Base-by-base conservation (phyloP, 257 asterid species). In the Misopates orontium region DNA sequence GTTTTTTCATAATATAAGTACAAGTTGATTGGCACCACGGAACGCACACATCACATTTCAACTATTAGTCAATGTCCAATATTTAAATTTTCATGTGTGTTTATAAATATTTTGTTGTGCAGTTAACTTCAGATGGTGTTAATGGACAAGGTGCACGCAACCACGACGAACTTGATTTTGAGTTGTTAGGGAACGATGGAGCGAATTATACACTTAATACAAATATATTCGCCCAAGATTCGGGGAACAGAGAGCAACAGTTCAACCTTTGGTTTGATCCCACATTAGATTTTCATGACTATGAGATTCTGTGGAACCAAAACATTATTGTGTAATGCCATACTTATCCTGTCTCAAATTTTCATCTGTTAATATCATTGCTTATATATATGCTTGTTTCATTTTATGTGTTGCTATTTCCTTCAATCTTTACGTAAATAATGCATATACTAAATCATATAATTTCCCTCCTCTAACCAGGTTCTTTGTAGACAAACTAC, bases 81-180 rank as follows among this genome's bases (percentile, higher is more conserved):
- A n/a, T n/a, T n/a, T n/a, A n/a, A n/a, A n/a, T n/a, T n/a, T n/a
- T n/a, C n/a, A n/a, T n/a, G n/a, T 36, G 10, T 36, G 42, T 36
- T 1, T 36, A 3, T 36, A 9, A 3, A 36, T 36, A 3, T 9
- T 9, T 3, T 36, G 10, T 36, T 28, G 11, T 36, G 11, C 42
- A 77, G 81, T 20, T 77, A 47, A 68, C 59, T 0, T 53, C 56
- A 32, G 18, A 24, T 1, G 42, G 42, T 53, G 8, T 5, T 4
- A 3, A 14, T 10, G 39, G 54, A n/a, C 13, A 24, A 1, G 21
- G 20, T 3, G 36, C 1, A 6, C 18, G 18, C 24, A 20, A 22
- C 0, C 79, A 73, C 25, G 75, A 64, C 57, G 82, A 77, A 56
- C 23, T 77, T 54, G 82, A 73, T 53, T 42, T 77, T 47, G 82